Conservation (phyloP, 208 protist genomes). For the Sergeia podlipaevii region DNA sequence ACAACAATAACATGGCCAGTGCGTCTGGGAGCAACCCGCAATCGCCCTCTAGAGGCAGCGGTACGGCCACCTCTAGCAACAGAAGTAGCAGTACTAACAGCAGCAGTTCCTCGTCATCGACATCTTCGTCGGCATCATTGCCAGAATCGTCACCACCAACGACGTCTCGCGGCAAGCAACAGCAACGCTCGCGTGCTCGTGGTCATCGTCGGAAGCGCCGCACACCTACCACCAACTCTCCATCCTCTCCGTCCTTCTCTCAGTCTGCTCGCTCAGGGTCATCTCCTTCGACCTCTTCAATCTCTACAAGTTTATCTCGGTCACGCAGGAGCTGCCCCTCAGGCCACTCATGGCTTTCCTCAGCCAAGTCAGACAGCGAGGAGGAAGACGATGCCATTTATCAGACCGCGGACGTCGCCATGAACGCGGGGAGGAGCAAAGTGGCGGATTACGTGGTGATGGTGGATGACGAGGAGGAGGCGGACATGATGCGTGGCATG, state of each 20-base stretch:
- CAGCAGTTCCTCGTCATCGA: conserved; percentile 13
- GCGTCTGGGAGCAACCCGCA: too few species aligned
- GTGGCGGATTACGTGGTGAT: conserved; percentile 66
- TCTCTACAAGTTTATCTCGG: too few species aligned
- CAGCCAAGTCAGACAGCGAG: background rate
- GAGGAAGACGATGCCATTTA: background rate
- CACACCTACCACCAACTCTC: too few species aligned
- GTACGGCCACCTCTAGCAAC: conserved; percentile 4
- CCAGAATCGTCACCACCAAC: background rate
- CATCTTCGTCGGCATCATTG: background rate
- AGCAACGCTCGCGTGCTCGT: too few species aligned
- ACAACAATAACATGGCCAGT: background rate
- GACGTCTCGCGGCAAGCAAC: too few species aligned
- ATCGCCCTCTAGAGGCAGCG: too few species aligned
- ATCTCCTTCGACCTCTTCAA: conserved; percentile 18
- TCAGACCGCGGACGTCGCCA: background rate
- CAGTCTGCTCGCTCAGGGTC: background rate
- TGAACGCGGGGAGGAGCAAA: background rate
- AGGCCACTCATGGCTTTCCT: background rate
- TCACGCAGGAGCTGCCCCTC: background rate
- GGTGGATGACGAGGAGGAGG: conserved; percentile 89
- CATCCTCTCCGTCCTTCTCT: background rate
- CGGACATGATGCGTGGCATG: conserved; percentile 83
- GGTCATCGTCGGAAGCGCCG: too few species aligned
- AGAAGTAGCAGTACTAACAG: conserved; percentile 17